These are phyloP conservation scores for Trichothecium roseum DNA, from an alignment of 2,329 filamentous ascomycete species.

Conservation along the genomic window DNA sequence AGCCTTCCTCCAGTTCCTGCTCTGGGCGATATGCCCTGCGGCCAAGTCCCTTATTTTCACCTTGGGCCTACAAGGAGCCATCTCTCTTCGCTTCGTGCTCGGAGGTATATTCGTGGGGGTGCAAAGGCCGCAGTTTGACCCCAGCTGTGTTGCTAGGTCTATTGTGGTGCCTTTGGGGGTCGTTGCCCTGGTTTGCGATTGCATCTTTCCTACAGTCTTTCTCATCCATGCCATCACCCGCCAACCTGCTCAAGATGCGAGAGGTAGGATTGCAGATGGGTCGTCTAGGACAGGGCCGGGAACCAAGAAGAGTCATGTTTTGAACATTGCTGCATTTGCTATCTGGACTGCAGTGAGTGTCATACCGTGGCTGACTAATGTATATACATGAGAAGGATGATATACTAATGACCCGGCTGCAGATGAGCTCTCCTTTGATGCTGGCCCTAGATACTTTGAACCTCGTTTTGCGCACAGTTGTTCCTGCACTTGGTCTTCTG, in stretches of 20 bases:
- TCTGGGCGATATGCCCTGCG: conserved; percentile 37
- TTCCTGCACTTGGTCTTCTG: conserved; percentile 38
- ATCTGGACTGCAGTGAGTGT: conserved; percentile 44
- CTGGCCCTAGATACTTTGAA: conserved; percentile 33
- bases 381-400: too few relatives aligned
- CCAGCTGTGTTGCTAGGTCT: conserved; percentile 40
- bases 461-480: conserved; percentile 34
- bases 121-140: conserved; percentile 37
- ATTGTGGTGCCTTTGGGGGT: conserved; percentile 34
- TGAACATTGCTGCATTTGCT: conserved; percentile 32
- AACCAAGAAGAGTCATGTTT: conserved; percentile 24
- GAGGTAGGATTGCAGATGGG: too few relatives aligned
- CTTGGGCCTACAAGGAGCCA: conserved; percentile 32
- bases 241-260: conserved; percentile 6
- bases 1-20: conserved; percentile 41
- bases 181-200: conserved; percentile 32
- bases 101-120: conserved; percentile 45
- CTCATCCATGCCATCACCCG: conserved; percentile 28
- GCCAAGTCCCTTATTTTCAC: conserved; percentile 23
- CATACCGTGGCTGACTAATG: too few relatives aligned
- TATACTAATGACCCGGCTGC: too few relatives aligned
- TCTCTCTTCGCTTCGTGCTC: conserved; percentile 38
- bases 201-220: conserved; percentile 30
- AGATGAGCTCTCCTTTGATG: conserved; percentile 42
- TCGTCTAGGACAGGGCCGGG: too few relatives aligned